Conservation (phyloP, 768 basidiomycete species). For the Mrakia gelida region DNA sequence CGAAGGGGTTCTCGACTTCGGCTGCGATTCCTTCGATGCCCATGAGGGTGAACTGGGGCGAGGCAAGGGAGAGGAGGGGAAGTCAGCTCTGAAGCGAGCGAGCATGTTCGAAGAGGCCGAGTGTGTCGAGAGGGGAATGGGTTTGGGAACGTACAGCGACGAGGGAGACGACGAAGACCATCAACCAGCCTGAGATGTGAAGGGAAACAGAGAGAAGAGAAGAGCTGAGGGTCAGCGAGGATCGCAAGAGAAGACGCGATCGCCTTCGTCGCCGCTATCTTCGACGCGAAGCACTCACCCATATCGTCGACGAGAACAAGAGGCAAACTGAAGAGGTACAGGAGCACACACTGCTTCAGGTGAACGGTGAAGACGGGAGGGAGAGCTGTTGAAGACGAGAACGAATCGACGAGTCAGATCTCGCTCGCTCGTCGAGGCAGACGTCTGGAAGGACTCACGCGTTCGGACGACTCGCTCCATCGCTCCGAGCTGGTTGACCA, state of each 20-base stretch:
- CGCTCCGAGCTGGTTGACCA: constrained; percentile 71
- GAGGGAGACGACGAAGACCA: constrained; percentile 71
- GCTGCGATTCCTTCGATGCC: constrained; percentile 95
- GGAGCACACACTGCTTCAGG: constrained; percentile 89
- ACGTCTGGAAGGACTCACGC: not conserved
- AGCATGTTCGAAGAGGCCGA: no score
- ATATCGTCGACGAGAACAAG: constrained; percentile 77
- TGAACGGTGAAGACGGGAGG: constrained; percentile 8
- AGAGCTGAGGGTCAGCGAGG: not conserved
- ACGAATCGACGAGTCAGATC: not conserved
- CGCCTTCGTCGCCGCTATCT: no score
- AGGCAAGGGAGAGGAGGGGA: no score
- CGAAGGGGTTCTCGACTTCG: constrained; percentile 92
- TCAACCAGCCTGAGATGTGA: constrained; percentile 37
- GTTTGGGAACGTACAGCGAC: constrained; percentile 50
- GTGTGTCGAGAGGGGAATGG: no score
- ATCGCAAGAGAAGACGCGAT: constrained; percentile 5
- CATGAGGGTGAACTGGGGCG: constrained; percentile 71
- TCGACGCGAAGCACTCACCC: constrained; percentile 36
- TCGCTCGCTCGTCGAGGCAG: not conserved
- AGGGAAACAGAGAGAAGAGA: not conserved
- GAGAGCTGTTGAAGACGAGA: not conserved
- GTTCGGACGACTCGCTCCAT: constrained; percentile 81
- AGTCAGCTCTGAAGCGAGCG: no score
- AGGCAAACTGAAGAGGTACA: constrained; percentile 87